A percentile compares a stretch with the other conserved stretches of the same genome.
Conservation (phyloP, 2,329 filamentous ascomycete genomes). For the Arachnomyces sp. region DNA sequence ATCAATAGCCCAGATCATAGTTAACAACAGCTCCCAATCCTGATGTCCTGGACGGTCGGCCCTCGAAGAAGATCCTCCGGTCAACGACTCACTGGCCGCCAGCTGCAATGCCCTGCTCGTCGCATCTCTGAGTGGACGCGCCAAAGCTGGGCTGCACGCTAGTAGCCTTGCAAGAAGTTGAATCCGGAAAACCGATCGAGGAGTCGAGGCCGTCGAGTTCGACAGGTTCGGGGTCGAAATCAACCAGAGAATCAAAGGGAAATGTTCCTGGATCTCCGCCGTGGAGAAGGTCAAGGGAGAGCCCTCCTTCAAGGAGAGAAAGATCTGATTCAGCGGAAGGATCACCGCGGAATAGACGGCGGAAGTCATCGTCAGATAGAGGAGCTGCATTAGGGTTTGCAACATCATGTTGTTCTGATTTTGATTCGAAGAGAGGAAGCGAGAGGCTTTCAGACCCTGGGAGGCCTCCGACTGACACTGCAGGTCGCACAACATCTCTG, state of each 20-base stretch:
- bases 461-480: conserved; percentile 86
- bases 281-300: conserved; percentile 62
- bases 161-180: conserved; percentile 44
- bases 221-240: conserved; percentile 46
- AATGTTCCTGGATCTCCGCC: conserved; percentile 42
- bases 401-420: conserved; percentile 36
- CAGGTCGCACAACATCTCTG: conserved; percentile 99
- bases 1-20: conserved; percentile 40
- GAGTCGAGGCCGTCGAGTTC: conserved; percentile 34
- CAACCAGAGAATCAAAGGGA: conserved; percentile 49
- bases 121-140: conserved; percentile 47
- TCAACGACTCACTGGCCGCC: conserved; percentile 37
- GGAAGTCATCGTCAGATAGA: conserved; percentile 64
- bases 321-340: conserved; percentile 63
- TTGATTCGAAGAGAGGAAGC: conserved; percentile 35
- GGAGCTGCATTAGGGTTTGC: conserved; percentile 55
- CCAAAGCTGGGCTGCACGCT: conserved; percentile 47
- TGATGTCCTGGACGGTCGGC: conserved; percentile 23
- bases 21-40: conserved; percentile 40
- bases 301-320: conserved; percentile 67
- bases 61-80: conserved; percentile 26
- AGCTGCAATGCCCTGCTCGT: conserved; percentile 48
- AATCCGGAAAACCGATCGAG: conserved; percentile 44
- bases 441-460: conserved; percentile 42
- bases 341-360: conserved; percentile 53